Evolutionary conservation across 2,329 filamentous ascomycete species (phyloP).

Genomic region (Immersiporthe knoxdaviesiana): DNA sequence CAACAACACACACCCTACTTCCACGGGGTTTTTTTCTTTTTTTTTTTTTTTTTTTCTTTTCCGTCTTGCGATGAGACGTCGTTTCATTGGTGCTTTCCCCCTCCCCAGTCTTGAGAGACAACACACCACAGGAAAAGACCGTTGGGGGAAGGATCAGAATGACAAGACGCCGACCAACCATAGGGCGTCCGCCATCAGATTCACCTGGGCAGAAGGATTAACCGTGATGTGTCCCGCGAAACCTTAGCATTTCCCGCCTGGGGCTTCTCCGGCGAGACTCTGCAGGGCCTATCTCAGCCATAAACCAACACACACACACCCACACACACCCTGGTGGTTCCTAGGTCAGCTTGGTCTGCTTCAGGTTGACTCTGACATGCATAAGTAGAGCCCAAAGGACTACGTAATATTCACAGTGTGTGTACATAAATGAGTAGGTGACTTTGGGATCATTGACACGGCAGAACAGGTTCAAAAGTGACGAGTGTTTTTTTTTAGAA

Average conservation of each 20-base stretch:
- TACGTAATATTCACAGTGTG: neutral
- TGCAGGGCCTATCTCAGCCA: constrained; percentile 3
- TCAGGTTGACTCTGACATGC: neutral
- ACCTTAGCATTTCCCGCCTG: constrained; percentile 5
- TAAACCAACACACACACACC: neutral
- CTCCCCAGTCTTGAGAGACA: neutral
- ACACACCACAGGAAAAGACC: neutral
- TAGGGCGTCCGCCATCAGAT: neutral
- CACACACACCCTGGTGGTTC: neutral
- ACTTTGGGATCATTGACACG: neutral
- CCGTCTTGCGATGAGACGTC: neutral
- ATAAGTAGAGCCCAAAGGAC: neutral
- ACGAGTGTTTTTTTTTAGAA: neutral
- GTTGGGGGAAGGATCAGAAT: neutral
- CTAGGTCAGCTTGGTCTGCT: neutral
- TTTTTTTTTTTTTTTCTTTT: neutral
- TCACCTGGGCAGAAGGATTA: neutral
- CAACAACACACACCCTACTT: neutral
- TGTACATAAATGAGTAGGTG: neutral
- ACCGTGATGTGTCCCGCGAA: neutral
- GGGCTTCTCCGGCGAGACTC: constrained; percentile 16
- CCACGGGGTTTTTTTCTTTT: too few relatives aligned
- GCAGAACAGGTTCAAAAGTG: neutral
- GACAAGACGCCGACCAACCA: neutral
- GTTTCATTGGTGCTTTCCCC: neutral